phyloP scores from a whole-genome alignment of 805 yeast species.

The Schwanniomyces vanrijiae region DNA sequence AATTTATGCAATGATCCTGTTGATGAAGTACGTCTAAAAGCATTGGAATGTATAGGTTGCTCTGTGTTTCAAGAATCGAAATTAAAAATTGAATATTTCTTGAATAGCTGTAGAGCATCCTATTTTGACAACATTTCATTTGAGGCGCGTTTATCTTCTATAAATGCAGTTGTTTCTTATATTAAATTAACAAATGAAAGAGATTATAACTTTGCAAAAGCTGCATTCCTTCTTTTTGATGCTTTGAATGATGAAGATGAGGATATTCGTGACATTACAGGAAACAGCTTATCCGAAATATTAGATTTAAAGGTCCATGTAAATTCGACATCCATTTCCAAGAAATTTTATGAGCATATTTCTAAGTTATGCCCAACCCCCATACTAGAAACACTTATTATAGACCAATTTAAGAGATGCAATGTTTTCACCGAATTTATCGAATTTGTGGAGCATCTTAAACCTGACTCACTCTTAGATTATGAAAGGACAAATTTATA shows the following conservation, averaged over 20 bases:
- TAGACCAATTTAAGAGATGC: neutral
- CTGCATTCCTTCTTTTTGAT: slow-evolving; percentile 26
- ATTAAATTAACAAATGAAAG: neutral
- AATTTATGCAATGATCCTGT: slow-evolving; percentile 14
- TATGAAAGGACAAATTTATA: slow-evolving; percentile 69
- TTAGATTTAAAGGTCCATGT: slow-evolving; percentile 14
- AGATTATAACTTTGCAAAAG: slow-evolving; percentile 9
- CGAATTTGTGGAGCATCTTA: neutral
- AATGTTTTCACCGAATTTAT: neutral
- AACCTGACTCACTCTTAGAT: slow-evolving; percentile 52
- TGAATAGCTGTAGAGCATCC: neutral
- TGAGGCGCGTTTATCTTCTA: neutral
- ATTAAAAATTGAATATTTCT: neutral
- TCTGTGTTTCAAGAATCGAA: slow-evolving; percentile 22
- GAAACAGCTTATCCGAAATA: slow-evolving; percentile 36
- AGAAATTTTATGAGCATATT: neutral
- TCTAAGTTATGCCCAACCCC: neutral
- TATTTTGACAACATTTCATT: neutral
- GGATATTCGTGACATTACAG: slow-evolving; percentile 50
- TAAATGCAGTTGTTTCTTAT: neutral
- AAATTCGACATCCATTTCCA: neutral
- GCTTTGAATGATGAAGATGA: slow-evolving; percentile 68
- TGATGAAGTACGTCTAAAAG: slow-evolving; percentile 48
- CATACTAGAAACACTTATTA: neutral
- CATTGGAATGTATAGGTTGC: slow-evolving; percentile 54